Percentiles rank a stretch among this genome's conserved stretches.
These are phyloP conservation scores for Metschnikowia vanudenii DNA, from an alignment of 805 yeast genomes.

Conservation along the genomic window DNA sequence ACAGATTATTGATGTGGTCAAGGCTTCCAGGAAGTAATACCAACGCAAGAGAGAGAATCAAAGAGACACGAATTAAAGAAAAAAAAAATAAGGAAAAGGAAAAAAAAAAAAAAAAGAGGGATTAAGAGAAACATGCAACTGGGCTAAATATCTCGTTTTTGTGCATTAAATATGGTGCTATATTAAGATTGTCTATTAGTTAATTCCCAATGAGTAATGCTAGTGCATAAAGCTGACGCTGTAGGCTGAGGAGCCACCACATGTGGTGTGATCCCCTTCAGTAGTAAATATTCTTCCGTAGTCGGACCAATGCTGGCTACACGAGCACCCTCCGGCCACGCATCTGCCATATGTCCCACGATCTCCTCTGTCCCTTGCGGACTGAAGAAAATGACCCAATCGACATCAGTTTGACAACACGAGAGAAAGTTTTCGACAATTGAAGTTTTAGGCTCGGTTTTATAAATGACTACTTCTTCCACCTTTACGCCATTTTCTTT, in stretches of 20 bases:
- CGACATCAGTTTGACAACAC: constrained; percentile 12
- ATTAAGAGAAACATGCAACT: too few relatives aligned
- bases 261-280: constrained; percentile 53
- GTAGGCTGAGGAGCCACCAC: constrained; percentile 74
- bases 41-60: not conserved
- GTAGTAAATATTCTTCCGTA: constrained; percentile 60
- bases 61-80: not conserved
- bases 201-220: constrained; percentile 22
- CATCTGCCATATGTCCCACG: constrained; percentile 37
- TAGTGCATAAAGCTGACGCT: constrained; percentile 54
- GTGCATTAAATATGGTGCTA: too few relatives aligned
- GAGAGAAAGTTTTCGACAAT: constrained; percentile 39
- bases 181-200: constrained; percentile 1
- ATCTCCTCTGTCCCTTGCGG: constrained; percentile 82
- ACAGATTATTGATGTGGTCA: constrained; percentile 68
- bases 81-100: too few relatives aligned
- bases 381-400: constrained; percentile 85
- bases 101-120: too few relatives aligned
- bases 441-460: constrained; percentile 54
- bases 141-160: too few relatives aligned
- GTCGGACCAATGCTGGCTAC: constrained; percentile 94
- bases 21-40: constrained; percentile 25
- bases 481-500: constrained; percentile 42
- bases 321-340: constrained; percentile 25
- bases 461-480: constrained; percentile 65